Evolutionary conservation across 202 grass and related monocot genomes (phyloP), one percentile per base, ranked within the genome.

Genomic region (Panicum virgatum): DNA sequence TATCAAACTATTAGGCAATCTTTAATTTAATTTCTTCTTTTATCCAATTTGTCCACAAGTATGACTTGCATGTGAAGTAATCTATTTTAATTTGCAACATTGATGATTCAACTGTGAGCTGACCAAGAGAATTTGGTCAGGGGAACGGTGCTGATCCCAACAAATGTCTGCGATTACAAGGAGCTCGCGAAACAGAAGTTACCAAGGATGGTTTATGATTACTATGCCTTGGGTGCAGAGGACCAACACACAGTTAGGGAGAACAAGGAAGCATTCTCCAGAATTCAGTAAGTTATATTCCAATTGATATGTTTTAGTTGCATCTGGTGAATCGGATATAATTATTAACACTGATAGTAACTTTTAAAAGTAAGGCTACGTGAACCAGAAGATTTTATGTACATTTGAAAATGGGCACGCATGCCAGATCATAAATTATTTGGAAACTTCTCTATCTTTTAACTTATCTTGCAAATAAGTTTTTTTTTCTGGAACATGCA

Each of bases 121-220:
- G 12, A 70, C 8, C 1, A 51, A 10, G 51, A 51, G 5, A 53
- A 34, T 11, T 59, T 38, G 19, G 9, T 46, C n/a, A 56, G 80
- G 65, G 82, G 83, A 26, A 92, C 92, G 92, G 92, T 84, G 83
- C 54, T 82, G 69, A 86, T 98, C 23, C 8, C 8, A 56, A 98
- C 95, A 63, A 98, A 98, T 81, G 95, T 98, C 68, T 62, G 54
- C 32, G 96, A 98, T 87, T 98, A 91, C 16, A 85, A 98, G 73
- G 78, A 73, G 30, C 80, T 90, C 18, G 96, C 88, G 0, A 93
- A 90, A 80, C 62, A 90, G 77, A 98, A 82, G 61, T 62, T 98
- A 69, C 85, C 96, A 12, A 95, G 93, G 83, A 95, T 98, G 96
- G 85, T 93, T 56, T 98, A 93, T 63, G 92, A 98, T 79, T 98